A percentile compares a stretch with the other conserved stretches of the same genome.
Conservation (phyloP, 192 early-diverging fungal genomes). For the Hyaloraphidium curvatum region DNA sequence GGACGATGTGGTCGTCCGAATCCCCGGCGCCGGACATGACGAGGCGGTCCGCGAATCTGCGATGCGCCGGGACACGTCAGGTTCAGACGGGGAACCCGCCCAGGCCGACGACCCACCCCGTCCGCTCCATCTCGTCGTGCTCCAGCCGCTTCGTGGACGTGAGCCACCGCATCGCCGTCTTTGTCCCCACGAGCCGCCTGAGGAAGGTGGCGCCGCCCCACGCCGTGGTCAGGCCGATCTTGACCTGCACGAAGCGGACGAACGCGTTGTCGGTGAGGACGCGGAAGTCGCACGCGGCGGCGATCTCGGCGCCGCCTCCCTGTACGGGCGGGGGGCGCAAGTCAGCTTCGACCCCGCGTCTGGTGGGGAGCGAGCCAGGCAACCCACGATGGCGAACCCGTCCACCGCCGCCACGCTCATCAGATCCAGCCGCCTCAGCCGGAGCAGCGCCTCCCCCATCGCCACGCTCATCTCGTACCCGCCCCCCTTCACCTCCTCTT, state of each 20-base stretch:
- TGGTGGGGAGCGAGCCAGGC: not conserved
- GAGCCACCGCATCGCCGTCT: too few relatives aligned
- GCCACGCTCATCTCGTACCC: slow-evolving; percentile 24
- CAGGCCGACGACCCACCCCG: too few relatives aligned
- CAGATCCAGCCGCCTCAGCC: slow-evolving; percentile 30
- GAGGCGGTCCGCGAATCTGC: too few relatives aligned
- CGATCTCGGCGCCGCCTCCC: slow-evolving; percentile 47
- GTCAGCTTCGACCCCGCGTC: not conserved
- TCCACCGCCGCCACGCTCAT: slow-evolving; percentile 37
- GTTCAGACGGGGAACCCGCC: too few relatives aligned
- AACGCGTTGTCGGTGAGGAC: slow-evolving; percentile 19
- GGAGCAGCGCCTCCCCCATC: slow-evolving; percentile 40
- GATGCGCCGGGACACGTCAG: too few relatives aligned
- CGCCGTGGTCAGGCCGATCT: slow-evolving; percentile 36
- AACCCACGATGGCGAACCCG: slow-evolving; percentile 24
- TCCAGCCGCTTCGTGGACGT: too few relatives aligned
- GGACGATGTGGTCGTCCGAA: too few relatives aligned
- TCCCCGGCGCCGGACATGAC: too few relatives aligned
- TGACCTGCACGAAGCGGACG: slow-evolving; percentile 34
- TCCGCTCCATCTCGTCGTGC: too few relatives aligned
- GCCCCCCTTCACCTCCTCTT: not conserved
- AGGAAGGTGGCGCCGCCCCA: slow-evolving; percentile 35
- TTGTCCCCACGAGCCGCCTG: too few relatives aligned
- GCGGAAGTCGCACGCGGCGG: slow-evolving; percentile 35
- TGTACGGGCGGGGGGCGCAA: not conserved